A percentile compares a stretch with the other conserved stretches of the same genome.
Conservation (phyloP, 2,329 filamentous ascomycete species). For the Aspergillus pseudotamarii region DNA sequence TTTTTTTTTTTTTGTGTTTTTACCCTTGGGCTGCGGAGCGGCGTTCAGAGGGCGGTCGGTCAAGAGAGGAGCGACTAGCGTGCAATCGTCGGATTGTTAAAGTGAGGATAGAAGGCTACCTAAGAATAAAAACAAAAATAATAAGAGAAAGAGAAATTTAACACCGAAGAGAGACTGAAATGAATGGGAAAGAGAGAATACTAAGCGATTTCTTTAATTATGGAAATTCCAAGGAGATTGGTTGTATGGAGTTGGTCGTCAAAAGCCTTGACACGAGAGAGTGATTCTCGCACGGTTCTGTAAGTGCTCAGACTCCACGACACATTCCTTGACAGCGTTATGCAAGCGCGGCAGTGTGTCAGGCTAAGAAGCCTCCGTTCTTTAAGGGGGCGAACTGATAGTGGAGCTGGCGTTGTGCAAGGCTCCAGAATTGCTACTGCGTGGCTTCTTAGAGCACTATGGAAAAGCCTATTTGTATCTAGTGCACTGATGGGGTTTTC, state of each 20-base stretch:
- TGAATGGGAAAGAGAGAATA: background rate
- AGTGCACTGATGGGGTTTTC: slow-evolving; percentile 12
- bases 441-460: slow-evolving; percentile 19
- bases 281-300: slow-evolving; percentile 23
- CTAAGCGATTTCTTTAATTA: background rate
- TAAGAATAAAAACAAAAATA: slow-evolving; percentile 1
- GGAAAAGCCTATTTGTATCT: slow-evolving; percentile 18
- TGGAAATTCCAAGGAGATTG: slow-evolving; percentile 12
- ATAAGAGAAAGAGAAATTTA: background rate
- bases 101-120: slow-evolving; percentile 13
- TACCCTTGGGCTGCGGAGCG: background rate
- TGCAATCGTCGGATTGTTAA: background rate
- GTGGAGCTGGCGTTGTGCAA: slow-evolving; percentile 27
- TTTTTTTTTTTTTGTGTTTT: slow-evolving; percentile 7
- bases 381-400: slow-evolving; percentile 26
- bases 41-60: slow-evolving; percentile 20
- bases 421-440: slow-evolving; percentile 21
- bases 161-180: background rate
- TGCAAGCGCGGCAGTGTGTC: slow-evolving; percentile 33
- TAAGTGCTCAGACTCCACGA: slow-evolving; percentile 25
- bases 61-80: slow-evolving; percentile 14
- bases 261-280: slow-evolving; percentile 14
- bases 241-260: slow-evolving; percentile 6
- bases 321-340: slow-evolving; percentile 30
- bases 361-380: slow-evolving; percentile 26